phyloP scores from a whole-genome alignment of 78 protist species.

The Mantamonas sphyraenae region DNA sequence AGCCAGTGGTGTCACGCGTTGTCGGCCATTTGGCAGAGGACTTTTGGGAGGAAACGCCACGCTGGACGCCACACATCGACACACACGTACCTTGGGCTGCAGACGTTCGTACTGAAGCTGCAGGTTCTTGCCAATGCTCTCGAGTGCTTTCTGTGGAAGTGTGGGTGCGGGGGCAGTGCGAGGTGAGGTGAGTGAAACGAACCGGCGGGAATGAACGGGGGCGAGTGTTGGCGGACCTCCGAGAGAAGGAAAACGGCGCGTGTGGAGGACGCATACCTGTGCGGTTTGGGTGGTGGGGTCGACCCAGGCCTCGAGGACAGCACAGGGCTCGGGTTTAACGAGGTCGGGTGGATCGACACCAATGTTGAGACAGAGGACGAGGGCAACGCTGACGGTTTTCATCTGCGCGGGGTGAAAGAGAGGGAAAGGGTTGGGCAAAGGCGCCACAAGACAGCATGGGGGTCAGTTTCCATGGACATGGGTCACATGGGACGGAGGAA shows the following conservation, averaged over 20 bases:
- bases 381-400: conserved; percentile 79
- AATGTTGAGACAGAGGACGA: conserved; percentile 88
- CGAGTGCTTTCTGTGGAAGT: conserved; percentile 68
- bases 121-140: conserved; percentile 64
- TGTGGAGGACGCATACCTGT: neutral
- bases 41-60: neutral
- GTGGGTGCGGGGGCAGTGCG: neutral
- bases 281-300: conserved; percentile 4
- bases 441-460: too few species aligned
- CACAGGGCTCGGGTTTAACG: conserved; percentile 71
- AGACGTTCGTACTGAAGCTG: conserved; percentile 76
- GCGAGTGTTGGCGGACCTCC: neutral
- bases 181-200: neutral
- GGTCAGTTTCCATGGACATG: too few species aligned
- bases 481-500: too few species aligned
- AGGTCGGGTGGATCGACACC: conserved; percentile 96
- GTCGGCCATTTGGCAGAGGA: conserved; percentile 33
- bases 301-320: conserved; percentile 82
- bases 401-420: conserved; percentile 15
- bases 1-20: neutral
- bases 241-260: neutral
- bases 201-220: neutral
- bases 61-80: too few species aligned
- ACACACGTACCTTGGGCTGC: conserved; percentile 52
- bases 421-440: neutral